Evolutionary conservation across 164 flowering plant species (phyloP), one percentile per base, ranked within the genome.

Genomic region (Umbellularia californica): DNA sequence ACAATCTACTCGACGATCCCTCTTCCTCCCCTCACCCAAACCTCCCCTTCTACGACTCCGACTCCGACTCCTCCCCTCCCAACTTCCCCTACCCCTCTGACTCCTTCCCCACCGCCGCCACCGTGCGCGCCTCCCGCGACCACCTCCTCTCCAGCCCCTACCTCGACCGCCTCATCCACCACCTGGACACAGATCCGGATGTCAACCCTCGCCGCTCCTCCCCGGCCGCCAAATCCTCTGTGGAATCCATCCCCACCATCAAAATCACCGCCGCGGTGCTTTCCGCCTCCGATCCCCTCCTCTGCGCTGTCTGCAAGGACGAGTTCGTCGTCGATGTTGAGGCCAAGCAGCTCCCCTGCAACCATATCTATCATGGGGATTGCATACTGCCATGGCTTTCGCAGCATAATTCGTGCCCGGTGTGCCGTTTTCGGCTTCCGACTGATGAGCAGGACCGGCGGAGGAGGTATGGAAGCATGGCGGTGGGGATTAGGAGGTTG

Each of bases 341-440:
- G 35, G 92, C 85, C 60, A 88, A 87, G 72, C 83, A 81, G 80
- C 81, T 91, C 51, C 96, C 95, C 50, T 91, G 96, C 72, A 81
- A 74, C 5, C 96, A 91, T 70, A 70, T 85, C 13, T 91, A 88
- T 77, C 96, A 91, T 73, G 22, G 79, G 3, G 89, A 87, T 47
- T 91, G 95, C 72, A 91, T 91, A 35, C 72, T 87, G 0, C 96
- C 93, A 0, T 91, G 96, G 93, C 88, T 89, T 17, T 70, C 84
- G 33, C 79, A 73, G 71, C 91, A 85, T 72, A 85, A 84, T 72
- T 87, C 90, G 0, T 91, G 92, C 64, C 93, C 93, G 1, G 82
- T 88, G 4, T 91, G 92, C 76, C 81, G 90, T 50, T 90, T 78
- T 77, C 51, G 68, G 69, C 73, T 86, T 27, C 88, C 85, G 20